A percentile compares a stretch with the other conserved stretches of the same genome.
These are phyloP conservation scores for Umbelopsis sp. DNA, from an alignment of 192 early-diverging fungal genomes.

Conservation along the genomic window DNA sequence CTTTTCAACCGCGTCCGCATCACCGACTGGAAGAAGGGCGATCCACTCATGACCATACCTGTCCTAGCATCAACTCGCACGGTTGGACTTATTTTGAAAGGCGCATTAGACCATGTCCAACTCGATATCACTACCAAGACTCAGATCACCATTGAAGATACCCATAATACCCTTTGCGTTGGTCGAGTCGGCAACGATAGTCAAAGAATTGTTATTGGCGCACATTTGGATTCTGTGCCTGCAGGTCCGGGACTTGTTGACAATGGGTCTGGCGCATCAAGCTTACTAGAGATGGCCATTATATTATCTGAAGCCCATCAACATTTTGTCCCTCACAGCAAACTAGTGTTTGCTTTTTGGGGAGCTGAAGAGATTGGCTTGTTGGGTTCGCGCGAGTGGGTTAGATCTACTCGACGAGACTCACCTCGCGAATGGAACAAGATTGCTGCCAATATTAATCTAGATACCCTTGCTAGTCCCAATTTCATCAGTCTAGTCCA, in stretches of 20 bases:
- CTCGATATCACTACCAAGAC: constrained; percentile 54
- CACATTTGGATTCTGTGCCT: constrained; percentile 71
- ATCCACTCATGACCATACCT: constrained; percentile 62
- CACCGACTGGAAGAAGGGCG: constrained; percentile 66
- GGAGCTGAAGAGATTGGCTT: constrained; percentile 73
- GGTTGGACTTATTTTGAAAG: constrained; percentile 52
- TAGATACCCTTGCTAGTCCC: constrained; percentile 77
- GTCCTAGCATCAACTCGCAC: constrained; percentile 61
- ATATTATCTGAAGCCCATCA: constrained; percentile 40
- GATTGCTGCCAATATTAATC: constrained; percentile 66
- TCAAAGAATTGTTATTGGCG: constrained; percentile 53
- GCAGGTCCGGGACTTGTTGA: constrained; percentile 74
- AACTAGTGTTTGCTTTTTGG: constrained; percentile 76
- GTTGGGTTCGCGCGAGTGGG: constrained; percentile 50
- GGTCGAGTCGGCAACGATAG: constrained; percentile 11
- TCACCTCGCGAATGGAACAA: constrained; percentile 51
- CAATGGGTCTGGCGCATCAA: constrained; percentile 65
- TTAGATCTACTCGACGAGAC: constrained; percentile 36
- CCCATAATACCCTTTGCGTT: constrained; percentile 56
- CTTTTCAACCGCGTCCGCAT: constrained; percentile 57
- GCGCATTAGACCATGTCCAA: constrained; percentile 28
- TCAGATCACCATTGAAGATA: constrained; percentile 54
- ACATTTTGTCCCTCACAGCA: constrained; percentile 50
- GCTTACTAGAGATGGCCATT: constrained; percentile 62
- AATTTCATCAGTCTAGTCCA: constrained; percentile 61